Evolutionary conservation across 169 alveolate genomes (phyloP), one percentile per base, ranked within the genome.

Genomic region (Miamiensis avidus): DNA sequence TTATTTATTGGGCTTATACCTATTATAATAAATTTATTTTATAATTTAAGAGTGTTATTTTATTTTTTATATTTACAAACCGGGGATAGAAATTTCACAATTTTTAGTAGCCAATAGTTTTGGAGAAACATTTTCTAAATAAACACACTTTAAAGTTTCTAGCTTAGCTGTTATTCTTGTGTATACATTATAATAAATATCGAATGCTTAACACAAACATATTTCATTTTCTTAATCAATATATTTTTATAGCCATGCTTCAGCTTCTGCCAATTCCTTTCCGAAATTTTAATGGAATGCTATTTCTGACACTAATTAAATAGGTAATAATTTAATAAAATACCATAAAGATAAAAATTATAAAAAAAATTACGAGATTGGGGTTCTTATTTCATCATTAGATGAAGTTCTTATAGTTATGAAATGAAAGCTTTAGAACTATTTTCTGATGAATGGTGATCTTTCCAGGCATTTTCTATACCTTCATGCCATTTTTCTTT

Each of bases 401-500:
- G 91, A 89, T 97, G 98, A 31, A 94, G 86, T 31, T 95, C 96
- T 76, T 83, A 75, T 34, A 97, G 89, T 32, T 91, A 74, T 75
- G 78, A 74, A 76, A 91, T 69, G 91, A 86, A 91, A 95, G 89
- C 74, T 87, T 89, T 34, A 82, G 86, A 28, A 83, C 88, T 69
- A 84, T 96, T 97, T 85, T 94, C 93, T 78, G 91, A 91, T 30
- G 93, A 93, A 85, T 92, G 94, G 88, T 93, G 93, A 34, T 91
- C 81, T 82, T 93, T 91, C 83, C 96, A 89, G 26, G 98, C 97
- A 82, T 97, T 98, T 89, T 96, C 96, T 65, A 97, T 94, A 1
- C 97, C 96, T 85, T 96, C 98, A 83, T 91, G 78, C 98, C 99
- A 96, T 72, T 92, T 91, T 89, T 97, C 99, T 85, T 96, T 94